Conservation (phyloP, 345 rosid genomes). For the Ceriops zippeliana region DNA sequence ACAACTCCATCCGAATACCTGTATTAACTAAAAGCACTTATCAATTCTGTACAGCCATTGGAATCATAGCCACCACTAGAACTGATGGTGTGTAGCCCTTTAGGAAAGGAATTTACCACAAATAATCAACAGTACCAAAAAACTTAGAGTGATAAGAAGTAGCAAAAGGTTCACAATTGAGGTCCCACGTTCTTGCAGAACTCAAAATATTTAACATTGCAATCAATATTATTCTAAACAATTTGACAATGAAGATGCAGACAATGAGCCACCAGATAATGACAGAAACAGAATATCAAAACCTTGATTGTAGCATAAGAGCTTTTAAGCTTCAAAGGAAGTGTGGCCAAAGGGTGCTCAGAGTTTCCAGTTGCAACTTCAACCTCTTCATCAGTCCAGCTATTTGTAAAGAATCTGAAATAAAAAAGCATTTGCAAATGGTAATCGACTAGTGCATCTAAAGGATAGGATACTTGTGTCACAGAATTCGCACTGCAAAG, state of each 20-base stretch:
- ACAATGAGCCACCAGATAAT: not conserved
- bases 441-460: not conserved
- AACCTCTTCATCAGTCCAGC: conserved; percentile 62
- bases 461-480: too few species aligned
- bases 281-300: not conserved
- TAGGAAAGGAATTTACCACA: conserved; percentile 50
- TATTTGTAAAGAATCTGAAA: conserved; percentile 39
- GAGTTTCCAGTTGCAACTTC: conserved; percentile 51
- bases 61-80: not conserved
- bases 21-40: conserved; percentile 14
- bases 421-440: conserved; percentile 2
- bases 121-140: conserved; percentile 82
- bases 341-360: conserved; percentile 40
- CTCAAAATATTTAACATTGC: conserved; percentile 33
- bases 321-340: conserved; percentile 64
- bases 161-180: conserved; percentile 66
- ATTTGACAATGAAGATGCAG: conserved; percentile 2
- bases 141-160: conserved; percentile 81
- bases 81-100: not conserved
- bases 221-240: not conserved
- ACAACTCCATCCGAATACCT: conserved; percentile 66
- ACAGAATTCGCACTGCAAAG: too few species aligned
- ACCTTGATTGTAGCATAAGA: conserved; percentile 66
- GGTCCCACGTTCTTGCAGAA: conserved; percentile 47
- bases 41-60: not conserved